These are phyloP conservation scores for Sordariomycetes sp. DNA, from an alignment of 2,329 filamentous ascomycete species.

Conservation along the genomic window DNA sequence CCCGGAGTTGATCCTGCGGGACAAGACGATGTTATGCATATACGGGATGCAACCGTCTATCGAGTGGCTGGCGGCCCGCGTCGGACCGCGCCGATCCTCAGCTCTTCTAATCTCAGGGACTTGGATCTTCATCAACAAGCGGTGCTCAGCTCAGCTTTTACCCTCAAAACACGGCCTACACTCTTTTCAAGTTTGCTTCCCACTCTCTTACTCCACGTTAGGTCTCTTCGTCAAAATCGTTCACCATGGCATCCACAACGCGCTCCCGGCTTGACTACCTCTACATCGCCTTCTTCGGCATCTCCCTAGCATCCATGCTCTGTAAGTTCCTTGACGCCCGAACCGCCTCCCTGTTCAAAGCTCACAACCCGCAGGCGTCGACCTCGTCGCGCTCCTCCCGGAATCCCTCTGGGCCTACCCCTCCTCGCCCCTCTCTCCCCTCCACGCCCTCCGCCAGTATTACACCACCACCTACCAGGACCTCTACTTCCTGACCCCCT, in stretches of 20 bases:
- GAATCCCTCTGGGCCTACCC: conserved; percentile 27
- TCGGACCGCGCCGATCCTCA: too few species aligned
- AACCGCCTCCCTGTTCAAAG: not conserved
- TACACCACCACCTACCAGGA: conserved; percentile 40
- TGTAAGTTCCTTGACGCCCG: not conserved
- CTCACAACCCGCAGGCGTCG: conserved; percentile 29
- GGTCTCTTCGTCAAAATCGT: not conserved
- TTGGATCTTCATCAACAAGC: not conserved
- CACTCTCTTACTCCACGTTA: not conserved
- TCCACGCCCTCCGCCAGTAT: conserved; percentile 30
- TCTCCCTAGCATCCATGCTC: conserved; percentile 4
- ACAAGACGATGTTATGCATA: too few species aligned
- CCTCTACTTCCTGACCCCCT: conserved; percentile 34
- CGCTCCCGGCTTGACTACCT: conserved; percentile 1
- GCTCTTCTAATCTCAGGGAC: too few species aligned
- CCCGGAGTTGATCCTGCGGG: too few species aligned
- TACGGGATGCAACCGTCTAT: too few species aligned
- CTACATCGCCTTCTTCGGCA: conserved; percentile 1
- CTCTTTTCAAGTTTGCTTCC: not conserved
- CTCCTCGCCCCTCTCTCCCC: conserved; percentile 33
- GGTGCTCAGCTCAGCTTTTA: not conserved
- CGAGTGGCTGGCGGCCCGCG: too few species aligned
- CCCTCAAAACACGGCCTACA: not conserved
- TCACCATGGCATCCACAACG: not conserved
- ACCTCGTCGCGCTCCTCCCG: conserved; percentile 44